Evolutionary conservation across 495 filamentous ascomycete genomes (phyloP).

Genomic region (Penicillium pancosmium): DNA sequence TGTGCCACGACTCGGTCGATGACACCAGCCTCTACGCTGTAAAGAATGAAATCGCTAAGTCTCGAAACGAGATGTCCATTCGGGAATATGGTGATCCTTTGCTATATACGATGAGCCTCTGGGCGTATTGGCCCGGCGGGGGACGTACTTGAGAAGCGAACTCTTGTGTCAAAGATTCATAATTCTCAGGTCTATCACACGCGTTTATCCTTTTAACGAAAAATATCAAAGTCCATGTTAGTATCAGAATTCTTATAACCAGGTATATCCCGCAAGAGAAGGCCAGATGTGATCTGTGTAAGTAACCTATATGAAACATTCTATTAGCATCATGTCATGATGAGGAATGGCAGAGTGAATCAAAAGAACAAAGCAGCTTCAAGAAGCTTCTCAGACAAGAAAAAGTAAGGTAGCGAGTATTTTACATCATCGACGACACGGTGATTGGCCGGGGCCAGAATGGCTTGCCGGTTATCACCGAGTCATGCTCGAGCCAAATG

Average conservation of each 20-base stretch:
- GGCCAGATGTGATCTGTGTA: conserved; percentile 8
- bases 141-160: conserved; percentile 71
- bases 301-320: background rate
- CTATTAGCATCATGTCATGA: conserved; percentile 16
- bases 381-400: conserved; percentile 69
- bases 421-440: conserved; percentile 87
- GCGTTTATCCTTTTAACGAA: conserved; percentile 75
- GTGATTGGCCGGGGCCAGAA: conserved; percentile 53
- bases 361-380: conserved; percentile 13
- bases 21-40: conserved; percentile 91
- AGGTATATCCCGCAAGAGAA: conserved; percentile 2
- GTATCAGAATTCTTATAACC: conserved; percentile 20
- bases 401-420: conserved; percentile 91
- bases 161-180: conserved; percentile 72
- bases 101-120: conserved; percentile 50
- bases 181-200: conserved; percentile 87
- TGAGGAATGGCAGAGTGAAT: conserved; percentile 10
- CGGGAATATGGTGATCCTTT: conserved; percentile 64
- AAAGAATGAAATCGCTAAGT: conserved; percentile 94
- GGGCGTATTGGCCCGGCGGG: conserved; percentile 38
- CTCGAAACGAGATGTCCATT: conserved; percentile 96
- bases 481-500: conserved; percentile 99
- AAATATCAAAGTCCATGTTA: conserved; percentile 27
- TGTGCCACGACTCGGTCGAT: conserved; percentile 82
- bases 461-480: conserved; percentile 42